These are phyloP conservation scores for Phylloporus rhodoxanthus DNA, from an alignment of 768 basidiomycete species.

Conservation along the genomic window DNA sequence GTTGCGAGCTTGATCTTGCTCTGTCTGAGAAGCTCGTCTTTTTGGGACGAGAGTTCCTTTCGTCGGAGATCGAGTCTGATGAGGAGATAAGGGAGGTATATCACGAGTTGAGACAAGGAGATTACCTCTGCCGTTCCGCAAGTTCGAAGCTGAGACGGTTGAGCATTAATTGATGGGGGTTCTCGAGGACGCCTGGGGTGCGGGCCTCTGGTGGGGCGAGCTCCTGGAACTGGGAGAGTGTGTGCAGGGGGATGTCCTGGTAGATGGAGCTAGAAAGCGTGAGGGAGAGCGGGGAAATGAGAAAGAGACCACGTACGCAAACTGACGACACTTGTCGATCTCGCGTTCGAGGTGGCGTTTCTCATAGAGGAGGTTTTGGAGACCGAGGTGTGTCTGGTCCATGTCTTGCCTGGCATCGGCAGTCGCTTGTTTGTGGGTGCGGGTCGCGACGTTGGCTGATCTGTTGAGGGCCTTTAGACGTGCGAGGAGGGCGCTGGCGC, in stretches of 20 bases:
- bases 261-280: constrained; percentile 63
- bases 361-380: constrained; percentile 86
- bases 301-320: constrained; percentile 54
- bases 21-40: constrained; percentile 76
- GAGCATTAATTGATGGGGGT: constrained; percentile 82
- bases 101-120: not conserved
- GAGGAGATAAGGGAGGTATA: constrained; percentile 3
- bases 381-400: constrained; percentile 82
- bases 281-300: not conserved
- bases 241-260: constrained; percentile 77
- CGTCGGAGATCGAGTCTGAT: constrained; percentile 65
- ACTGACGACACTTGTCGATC: constrained; percentile 89
- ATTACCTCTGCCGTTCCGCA: constrained; percentile 79
- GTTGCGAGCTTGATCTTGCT: constrained; percentile 67
- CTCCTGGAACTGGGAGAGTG: constrained; percentile 58
- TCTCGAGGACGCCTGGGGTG: constrained; percentile 52
- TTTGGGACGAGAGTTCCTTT: constrained; percentile 62
- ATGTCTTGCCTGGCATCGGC: constrained; percentile 76
- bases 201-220: constrained; percentile 67
- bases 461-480: constrained; percentile 78
- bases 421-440: constrained; percentile 66
- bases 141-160: constrained; percentile 84
- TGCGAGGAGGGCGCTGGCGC: constrained; percentile 70
- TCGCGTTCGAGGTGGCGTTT: constrained; percentile 86
- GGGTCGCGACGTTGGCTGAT: constrained; percentile 63